These are phyloP conservation scores for Ogataea sp. DNA, from an alignment of 805 yeast genomes.

Conservation along the genomic window DNA sequence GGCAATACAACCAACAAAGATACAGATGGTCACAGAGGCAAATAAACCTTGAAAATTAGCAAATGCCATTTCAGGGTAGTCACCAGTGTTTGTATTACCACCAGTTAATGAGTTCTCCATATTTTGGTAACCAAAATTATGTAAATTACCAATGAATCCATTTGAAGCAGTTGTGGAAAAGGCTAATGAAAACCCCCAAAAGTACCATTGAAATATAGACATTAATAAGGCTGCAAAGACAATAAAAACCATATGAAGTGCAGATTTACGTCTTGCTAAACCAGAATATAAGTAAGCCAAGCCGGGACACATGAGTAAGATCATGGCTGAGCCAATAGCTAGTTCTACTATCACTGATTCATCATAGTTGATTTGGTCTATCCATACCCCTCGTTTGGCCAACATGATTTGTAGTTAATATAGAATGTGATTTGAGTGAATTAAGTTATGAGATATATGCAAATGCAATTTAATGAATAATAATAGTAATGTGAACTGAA, in stretches of 20 bases:
- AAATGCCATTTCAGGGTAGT: constrained; percentile 77
- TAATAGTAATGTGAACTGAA: neutral
- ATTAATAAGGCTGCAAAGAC: constrained; percentile 66
- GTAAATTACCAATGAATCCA: constrained; percentile 81
- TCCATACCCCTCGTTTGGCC: constrained; percentile 16
- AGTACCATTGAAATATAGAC: constrained; percentile 87
- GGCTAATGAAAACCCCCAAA: constrained; percentile 96
- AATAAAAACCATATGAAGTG: constrained; percentile 77
- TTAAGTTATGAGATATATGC: neutral
- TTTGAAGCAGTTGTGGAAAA: constrained; percentile 75
- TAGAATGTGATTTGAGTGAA: neutral
- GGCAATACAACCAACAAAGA: constrained; percentile 86
- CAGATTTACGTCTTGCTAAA: constrained; percentile 82
- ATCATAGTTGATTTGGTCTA: constrained; percentile 26
- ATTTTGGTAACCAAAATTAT: constrained; percentile 73
- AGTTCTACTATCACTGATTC: constrained; percentile 42
- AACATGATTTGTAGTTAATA: neutral
- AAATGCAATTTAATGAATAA: neutral
- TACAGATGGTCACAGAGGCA: constrained; percentile 84
- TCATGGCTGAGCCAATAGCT: constrained; percentile 58
- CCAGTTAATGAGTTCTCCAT: constrained; percentile 44
- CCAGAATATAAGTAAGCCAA: constrained; percentile 91
- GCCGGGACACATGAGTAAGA: constrained; percentile 91
- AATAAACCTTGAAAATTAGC: constrained; percentile 89
- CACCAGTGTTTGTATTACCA: constrained; percentile 14